Percentiles rank a stretch among this genome's conserved stretches.
Conservation (phyloP, 129 eudicot genomes). For the Erigeron canadensis region DNA sequence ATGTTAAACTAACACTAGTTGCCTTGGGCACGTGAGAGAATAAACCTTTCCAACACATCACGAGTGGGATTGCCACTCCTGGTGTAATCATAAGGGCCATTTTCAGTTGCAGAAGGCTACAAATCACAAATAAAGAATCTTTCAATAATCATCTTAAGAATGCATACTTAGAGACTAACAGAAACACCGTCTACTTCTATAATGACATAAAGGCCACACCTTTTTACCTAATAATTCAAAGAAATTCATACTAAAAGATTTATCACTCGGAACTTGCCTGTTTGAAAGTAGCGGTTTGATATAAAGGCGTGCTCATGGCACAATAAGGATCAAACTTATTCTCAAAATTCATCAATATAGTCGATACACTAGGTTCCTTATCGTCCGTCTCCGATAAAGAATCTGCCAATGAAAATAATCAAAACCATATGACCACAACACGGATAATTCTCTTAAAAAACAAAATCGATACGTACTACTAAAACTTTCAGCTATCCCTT, state of each 20-base stretch:
- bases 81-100: slow-evolving; percentile 94
- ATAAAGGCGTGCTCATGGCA: slow-evolving; percentile 88
- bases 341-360: slow-evolving; percentile 85
- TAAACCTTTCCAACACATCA: slow-evolving; percentile 78
- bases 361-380: slow-evolving; percentile 76
- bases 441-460: not conserved
- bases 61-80: slow-evolving; percentile 98
- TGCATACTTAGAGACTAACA: not conserved
- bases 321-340: slow-evolving; percentile 84
- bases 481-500: slow-evolving; percentile 41
- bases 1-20: slow-evolving; percentile 5
- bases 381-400: slow-evolving; percentile 36
- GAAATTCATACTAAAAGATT: not conserved
- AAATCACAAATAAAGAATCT: not conserved
- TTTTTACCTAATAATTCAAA: not conserved
- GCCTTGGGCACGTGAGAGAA: not conserved
- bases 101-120: slow-evolving; percentile 82
- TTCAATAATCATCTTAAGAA: not conserved
- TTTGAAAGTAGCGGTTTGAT: slow-evolving; percentile 95
- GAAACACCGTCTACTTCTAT: not conserved
- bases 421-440: slow-evolving; percentile 29
- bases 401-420: slow-evolving; percentile 22
- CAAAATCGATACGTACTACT: slow-evolving; percentile 37
- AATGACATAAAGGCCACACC: too few species aligned
- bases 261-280: slow-evolving; percentile 40